A percentile compares a stretch with the other conserved stretches of the same genome.
phyloP scores from a whole-genome alignment of 2,329 filamentous ascomycete genomes.

The Scytalidium sp. region DNA sequence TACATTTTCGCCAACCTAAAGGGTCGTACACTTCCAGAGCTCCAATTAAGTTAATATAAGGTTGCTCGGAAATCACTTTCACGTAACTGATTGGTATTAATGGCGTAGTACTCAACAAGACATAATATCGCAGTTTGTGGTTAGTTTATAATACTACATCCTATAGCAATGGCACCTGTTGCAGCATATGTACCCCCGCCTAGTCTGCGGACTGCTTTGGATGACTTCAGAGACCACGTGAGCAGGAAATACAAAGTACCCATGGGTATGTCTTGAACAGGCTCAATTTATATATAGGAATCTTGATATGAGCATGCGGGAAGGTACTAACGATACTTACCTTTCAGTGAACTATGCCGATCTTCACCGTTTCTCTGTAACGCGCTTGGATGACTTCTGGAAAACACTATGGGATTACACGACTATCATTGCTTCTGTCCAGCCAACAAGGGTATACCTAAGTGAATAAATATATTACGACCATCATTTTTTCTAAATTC shows the following conservation, averaged over 20 bases:
- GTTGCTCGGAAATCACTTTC: no score
- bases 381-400: not conserved
- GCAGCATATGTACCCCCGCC: not conserved
- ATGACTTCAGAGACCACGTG: not conserved
- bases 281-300: not conserved
- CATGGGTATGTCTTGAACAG: not conserved
- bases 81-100: not conserved
- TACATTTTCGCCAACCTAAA: not conserved
- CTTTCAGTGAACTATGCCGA: not conserved
- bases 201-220: not conserved
- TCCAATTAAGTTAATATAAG: not conserved
- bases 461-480: not conserved
- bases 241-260: not conserved
- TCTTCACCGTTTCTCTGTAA: not conserved
- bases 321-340: not conserved
- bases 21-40: not conserved
- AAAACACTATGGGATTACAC: not conserved
- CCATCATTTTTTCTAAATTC: not conserved
- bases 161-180: not conserved
- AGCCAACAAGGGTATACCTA: not conserved
- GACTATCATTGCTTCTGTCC: not conserved
- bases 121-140: not conserved
- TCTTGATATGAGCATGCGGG: not conserved
- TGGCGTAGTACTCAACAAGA: not conserved
- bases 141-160: not conserved